These are phyloP conservation scores for Choiromyces venosus DNA, from an alignment of 495 filamentous ascomycete genomes.

Conservation along the genomic window DNA sequence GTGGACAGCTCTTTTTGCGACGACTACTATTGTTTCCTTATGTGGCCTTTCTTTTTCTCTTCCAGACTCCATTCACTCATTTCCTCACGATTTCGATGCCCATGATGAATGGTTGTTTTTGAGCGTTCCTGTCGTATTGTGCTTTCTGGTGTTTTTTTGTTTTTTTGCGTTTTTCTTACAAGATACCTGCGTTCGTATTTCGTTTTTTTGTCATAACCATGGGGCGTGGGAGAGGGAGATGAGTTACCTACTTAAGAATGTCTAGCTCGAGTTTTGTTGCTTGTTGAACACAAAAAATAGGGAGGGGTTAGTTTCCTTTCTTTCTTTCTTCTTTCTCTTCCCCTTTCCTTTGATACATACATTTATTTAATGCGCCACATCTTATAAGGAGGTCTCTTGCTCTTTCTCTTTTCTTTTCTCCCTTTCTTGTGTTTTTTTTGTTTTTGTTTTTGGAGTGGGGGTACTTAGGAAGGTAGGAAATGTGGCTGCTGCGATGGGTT, in stretches of 20 bases:
- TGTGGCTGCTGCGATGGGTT: background rate
- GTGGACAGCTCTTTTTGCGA: slow-evolving; percentile 5
- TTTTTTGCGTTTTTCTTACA: background rate
- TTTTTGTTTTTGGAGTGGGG: background rate
- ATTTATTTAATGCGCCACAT: background rate
- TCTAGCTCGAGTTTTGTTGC: background rate
- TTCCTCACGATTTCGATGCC: slow-evolving; percentile 1
- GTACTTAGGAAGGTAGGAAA: background rate
- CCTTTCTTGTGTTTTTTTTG: background rate
- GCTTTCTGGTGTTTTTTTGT: background rate
- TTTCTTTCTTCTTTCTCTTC: background rate
- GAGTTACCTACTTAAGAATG: background rate
- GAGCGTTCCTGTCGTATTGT: background rate
- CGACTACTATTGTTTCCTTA: background rate
- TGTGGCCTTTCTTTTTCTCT: background rate
- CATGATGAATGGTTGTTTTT: background rate
- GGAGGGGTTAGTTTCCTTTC: background rate
- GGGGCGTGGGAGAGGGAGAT: background rate
- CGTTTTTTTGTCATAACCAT: background rate
- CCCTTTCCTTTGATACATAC: background rate
- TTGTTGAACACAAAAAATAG: background rate
- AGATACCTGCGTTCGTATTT: background rate
- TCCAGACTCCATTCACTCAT: background rate
- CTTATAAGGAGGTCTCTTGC: background rate
- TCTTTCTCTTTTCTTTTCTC: background rate